Base-by-base conservation (phyloP, 2,329 filamentous ascomycete genomes). In the Monosporascus sp. region DNA sequence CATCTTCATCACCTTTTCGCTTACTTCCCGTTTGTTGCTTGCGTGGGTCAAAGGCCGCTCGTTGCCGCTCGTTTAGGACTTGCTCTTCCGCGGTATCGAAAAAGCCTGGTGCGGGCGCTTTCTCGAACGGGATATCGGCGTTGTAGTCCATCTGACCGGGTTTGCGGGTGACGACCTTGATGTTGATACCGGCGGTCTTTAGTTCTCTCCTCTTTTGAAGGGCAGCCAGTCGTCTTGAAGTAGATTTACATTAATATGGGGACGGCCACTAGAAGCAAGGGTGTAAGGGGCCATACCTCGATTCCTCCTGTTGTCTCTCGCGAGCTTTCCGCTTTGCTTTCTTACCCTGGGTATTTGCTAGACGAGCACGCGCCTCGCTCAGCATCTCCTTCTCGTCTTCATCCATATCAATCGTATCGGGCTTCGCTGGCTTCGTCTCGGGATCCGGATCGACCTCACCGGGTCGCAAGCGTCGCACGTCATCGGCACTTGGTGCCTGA, bases 341-440 rank as follows among this genome's bases (percentile, higher is more conserved):
- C 75, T 99, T 99, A 68, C 94, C 94, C 72, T 97, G 94, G 11
- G 94, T 97, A 66, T 99, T 99, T 58, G 94, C 94, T 59, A 99
- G 77, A 74, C 94, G 90, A 52, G 94, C 94, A 68, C 94, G 89
- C 61, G 94, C 94, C 74, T 99, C 94, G 68, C 92, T 97, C 65
- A 99, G 74, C 94, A 99, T 99, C 73, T 99, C 94, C 76, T 99
- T 97, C 72, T 99, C 94, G 68, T 99, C 94, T 70, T 99, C 94
- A 68, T 99, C 94, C 64, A 99, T 84, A 72, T 99, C 94, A 68
- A 99, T 94, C 6, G 94, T 97, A 70, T 99, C 94, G 39, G 94
- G 94, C 55, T 92, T 82, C 37, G 94, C 94, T 51, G 94, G 94
- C 70, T 97, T 97, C 62, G 89, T 94, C 72, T 99, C 94, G 9